phyloP scores from a whole-genome alignment of 352 stramenopile genomes.

The Lagenidium sp. region DNA sequence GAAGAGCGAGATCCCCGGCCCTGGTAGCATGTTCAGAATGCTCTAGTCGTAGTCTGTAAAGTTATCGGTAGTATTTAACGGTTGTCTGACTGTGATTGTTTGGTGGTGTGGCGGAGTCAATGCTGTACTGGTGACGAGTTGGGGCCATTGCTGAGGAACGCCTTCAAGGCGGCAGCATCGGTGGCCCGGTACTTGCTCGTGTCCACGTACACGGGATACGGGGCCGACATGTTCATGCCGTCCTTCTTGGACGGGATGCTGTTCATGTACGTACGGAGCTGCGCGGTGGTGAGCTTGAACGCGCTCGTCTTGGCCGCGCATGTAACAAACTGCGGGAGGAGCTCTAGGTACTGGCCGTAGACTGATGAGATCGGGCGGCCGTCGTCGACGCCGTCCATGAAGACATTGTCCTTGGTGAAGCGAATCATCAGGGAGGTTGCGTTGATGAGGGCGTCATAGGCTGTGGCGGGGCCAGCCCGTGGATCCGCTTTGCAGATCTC shows the following conservation, averaged over 20 bases:
- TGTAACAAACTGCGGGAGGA: constrained; percentile 30
- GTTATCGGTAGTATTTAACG: too few species aligned
- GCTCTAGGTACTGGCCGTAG: constrained; percentile 22
- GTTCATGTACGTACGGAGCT: constrained; percentile 47
- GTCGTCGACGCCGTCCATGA: constrained; percentile 28
- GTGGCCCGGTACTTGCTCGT: constrained; percentile 32
- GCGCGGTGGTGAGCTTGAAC: constrained; percentile 20
- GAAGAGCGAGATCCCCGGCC: too few species aligned
- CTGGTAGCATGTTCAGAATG: too few species aligned
- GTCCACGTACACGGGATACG: constrained; percentile 43
- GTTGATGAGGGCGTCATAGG: constrained; percentile 33
- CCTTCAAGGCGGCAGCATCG: constrained; percentile 21
- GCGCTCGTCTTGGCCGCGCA: constrained; percentile 12
- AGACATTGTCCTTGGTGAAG: constrained; percentile 65
- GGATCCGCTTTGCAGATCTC: constrained; percentile 21
- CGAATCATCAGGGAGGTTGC: constrained; percentile 41
- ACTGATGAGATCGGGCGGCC: constrained; percentile 12
- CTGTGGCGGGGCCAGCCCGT: neutral
- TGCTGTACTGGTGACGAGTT: neutral
- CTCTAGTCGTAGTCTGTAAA: too few species aligned
- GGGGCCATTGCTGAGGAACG: constrained; percentile 17
- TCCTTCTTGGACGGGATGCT: constrained; percentile 45
- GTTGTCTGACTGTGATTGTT: too few species aligned
- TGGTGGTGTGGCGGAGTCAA: too few species aligned
- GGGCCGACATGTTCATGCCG: constrained; percentile 35